A percentile compares a stretch with the other conserved stretches of the same genome.
These are phyloP conservation scores for Capronia americana DNA, from an alignment of 2,329 filamentous ascomycete species.

Conservation along the genomic window DNA sequence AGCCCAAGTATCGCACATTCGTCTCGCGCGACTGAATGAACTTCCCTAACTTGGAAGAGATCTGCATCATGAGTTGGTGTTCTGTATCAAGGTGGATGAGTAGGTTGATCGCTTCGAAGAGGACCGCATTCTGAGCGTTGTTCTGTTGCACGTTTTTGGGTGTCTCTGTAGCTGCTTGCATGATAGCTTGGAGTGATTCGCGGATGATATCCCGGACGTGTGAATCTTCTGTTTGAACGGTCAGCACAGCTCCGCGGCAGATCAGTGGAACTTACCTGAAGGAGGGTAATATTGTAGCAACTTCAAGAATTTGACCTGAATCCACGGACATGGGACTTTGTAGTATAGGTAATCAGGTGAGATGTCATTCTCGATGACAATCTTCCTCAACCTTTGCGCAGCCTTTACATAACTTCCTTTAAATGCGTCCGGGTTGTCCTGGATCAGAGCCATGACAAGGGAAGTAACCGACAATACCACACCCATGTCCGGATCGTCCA, in stretches of 20 bases:
- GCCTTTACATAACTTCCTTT: conserved; percentile 94
- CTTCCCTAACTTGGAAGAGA: conserved; percentile 85
- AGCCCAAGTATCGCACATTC: conserved; percentile 91
- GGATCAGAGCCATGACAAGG: conserved; percentile 88
- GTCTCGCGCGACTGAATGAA: conserved; percentile 98
- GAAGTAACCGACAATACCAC: conserved; percentile 96
- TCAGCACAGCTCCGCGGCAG: background rate
- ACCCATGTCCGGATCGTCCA: conserved; percentile 94
- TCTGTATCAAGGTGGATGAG: conserved; percentile 98
- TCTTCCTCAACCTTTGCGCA: conserved; percentile 83
- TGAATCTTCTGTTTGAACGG: conserved; percentile 72
- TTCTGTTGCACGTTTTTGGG: conserved; percentile 99
- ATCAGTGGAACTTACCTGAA: conserved; percentile 66
- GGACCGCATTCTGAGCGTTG: conserved; percentile 95
- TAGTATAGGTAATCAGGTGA: conserved; percentile 95
- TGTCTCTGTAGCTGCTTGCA: conserved; percentile 88
- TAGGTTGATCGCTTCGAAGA: conserved; percentile 98
- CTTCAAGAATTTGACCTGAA: conserved; percentile 91
- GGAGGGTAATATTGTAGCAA: conserved; percentile 95
- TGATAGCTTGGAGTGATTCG: conserved; percentile 86
- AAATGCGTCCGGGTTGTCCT: conserved; percentile 94
- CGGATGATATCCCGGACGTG: conserved; percentile 91
- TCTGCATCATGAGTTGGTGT: conserved; percentile 92
- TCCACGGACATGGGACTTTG: conserved; percentile 98
- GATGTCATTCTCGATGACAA: conserved; percentile 89